Base-by-base conservation (phyloP, 768 basidiomycete species). In the Serendipita sp. region DNA sequence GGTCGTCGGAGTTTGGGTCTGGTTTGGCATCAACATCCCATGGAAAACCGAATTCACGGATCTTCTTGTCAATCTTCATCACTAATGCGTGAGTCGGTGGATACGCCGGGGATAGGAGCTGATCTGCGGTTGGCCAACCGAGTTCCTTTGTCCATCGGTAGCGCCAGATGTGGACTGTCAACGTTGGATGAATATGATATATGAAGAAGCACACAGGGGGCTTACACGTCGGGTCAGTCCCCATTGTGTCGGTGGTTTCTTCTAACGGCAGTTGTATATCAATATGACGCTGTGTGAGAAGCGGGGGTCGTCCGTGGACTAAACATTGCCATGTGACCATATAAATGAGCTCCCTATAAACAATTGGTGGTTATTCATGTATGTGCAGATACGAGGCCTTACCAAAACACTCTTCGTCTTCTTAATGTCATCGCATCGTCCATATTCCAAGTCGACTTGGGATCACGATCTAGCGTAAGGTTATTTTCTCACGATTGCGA, bases 31-130 rank as follows among this genome's bases (percentile, higher is more conserved):
- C n/a, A 8, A 60, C 56, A 60, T 60, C 56, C 56, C 56, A 60
- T 10, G 56, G 56, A 18, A 60, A 60, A n/a, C 30, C 30, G 35
- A 60, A 60, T 32, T 60, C 56, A n/a, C 56, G 56, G 35, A 60
- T 60, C 56, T 60, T 60, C 34, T 34, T 60, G n/a, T 60, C 56
- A 60, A 60, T 60, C 56, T 60, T 60, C 56, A 60, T 60, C 16
- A 60, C 37, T n/a, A 60, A 35, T 34, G 56, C 56, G 35, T 60
- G 56, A 60, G 56, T 60, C 16, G 56, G 56, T 37, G 56, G 56
- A 60, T 60, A 60, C 3, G 56, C 56, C 10, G 56, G 56, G 10
- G 56, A 24, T 8, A 60, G n/a, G 16, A 60, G 18, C 18, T 60
- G 56, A 37, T 60, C 56, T 18, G 56, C 56, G 18, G 34, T 60